A percentile compares a stretch with the other conserved stretches of the same genome.
Conservation (phyloP, 2,329 filamentous ascomycete genomes). For the Neonectria punicea region DNA sequence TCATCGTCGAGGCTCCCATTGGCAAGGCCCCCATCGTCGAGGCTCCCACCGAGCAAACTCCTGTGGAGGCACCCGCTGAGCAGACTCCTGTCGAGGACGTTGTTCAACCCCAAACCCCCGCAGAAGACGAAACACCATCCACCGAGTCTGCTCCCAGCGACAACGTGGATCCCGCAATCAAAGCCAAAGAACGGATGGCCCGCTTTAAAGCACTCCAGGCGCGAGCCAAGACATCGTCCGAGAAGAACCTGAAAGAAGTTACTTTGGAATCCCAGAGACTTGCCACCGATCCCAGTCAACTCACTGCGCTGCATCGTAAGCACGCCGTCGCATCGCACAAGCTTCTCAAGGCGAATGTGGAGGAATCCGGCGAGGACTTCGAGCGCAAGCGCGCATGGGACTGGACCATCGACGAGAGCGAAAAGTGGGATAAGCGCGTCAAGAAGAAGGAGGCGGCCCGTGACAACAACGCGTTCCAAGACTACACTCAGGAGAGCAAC, state of each 20-base stretch:
- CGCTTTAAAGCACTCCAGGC: constrained; percentile 90
- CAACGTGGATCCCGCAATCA: constrained; percentile 50
- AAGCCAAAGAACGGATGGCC: constrained; percentile 75
- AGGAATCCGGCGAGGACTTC: constrained; percentile 88
- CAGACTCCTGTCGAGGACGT: background rate
- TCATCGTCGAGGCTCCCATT: background rate
- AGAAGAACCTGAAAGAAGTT: constrained; percentile 84
- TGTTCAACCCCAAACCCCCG: constrained; percentile 1
- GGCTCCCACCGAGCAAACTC: background rate
- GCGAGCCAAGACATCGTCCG: constrained; percentile 76
- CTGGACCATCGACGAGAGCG: constrained; percentile 95
- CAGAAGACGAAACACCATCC: constrained; percentile 14
- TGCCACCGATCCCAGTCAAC: constrained; percentile 78
- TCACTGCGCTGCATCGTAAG: constrained; percentile 83
- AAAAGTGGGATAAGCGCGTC: constrained; percentile 91
- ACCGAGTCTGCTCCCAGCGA: constrained; percentile 24
- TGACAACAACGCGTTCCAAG: constrained; percentile 89
- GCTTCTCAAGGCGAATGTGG: constrained; percentile 89
- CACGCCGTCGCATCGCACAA: constrained; percentile 92
- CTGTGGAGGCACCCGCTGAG: background rate
- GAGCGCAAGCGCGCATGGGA: constrained; percentile 99
- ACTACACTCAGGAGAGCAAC: constrained; percentile 86
- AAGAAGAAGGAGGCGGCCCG: constrained; percentile 85
- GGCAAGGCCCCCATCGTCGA: background rate
- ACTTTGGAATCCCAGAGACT: constrained; percentile 84